These are phyloP conservation scores for Imleria badia DNA, from an alignment of 768 basidiomycete genomes.

Conservation along the genomic window DNA sequence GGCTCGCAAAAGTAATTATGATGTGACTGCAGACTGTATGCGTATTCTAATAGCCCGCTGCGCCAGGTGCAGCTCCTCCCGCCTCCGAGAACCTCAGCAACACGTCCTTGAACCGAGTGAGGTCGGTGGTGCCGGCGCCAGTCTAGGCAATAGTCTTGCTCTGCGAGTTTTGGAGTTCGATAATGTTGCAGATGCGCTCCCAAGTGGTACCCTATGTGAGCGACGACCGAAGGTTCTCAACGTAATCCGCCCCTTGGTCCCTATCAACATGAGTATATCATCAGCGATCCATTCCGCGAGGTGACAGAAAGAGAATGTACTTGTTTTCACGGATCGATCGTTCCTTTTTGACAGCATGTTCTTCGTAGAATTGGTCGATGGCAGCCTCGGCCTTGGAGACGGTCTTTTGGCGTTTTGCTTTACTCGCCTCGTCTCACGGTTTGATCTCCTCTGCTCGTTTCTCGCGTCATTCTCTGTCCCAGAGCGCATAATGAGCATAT, in stretches of 20 bases:
- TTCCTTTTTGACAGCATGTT: slow-evolving; percentile 87
- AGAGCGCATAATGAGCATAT: too few relatives aligned
- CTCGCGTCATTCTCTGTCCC: slow-evolving; percentile 85
- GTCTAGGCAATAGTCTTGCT: slow-evolving; percentile 92
- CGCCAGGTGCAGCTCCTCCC: slow-evolving; percentile 95
- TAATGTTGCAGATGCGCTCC: slow-evolving; percentile 84
- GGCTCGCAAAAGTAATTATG: slow-evolving; percentile 5
- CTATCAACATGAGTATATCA: slow-evolving; percentile 41
- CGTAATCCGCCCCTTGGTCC: slow-evolving; percentile 82
- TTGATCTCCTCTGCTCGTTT: slow-evolving; percentile 83
- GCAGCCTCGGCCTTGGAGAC: slow-evolving; percentile 80
- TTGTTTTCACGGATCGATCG: slow-evolving; percentile 93
- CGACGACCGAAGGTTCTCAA: slow-evolving; percentile 66
- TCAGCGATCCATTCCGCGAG: neutral
- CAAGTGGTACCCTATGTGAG: slow-evolving; percentile 92
- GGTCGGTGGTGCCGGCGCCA: slow-evolving; percentile 85
- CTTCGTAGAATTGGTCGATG: slow-evolving; percentile 89
- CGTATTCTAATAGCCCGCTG: slow-evolving; percentile 74
- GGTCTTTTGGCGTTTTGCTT: slow-evolving; percentile 75
- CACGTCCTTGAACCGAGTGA: slow-evolving; percentile 90
- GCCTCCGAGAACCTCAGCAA: slow-evolving; percentile 79
- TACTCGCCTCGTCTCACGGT: slow-evolving; percentile 78
- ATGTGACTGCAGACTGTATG: slow-evolving; percentile 3
- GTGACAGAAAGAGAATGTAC: slow-evolving; percentile 38
- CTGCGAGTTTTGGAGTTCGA: slow-evolving; percentile 94